These are phyloP conservation scores for Verticillium tricorpus DNA, from an alignment of 2,329 filamentous ascomycete genomes.

Conservation along the genomic window DNA sequence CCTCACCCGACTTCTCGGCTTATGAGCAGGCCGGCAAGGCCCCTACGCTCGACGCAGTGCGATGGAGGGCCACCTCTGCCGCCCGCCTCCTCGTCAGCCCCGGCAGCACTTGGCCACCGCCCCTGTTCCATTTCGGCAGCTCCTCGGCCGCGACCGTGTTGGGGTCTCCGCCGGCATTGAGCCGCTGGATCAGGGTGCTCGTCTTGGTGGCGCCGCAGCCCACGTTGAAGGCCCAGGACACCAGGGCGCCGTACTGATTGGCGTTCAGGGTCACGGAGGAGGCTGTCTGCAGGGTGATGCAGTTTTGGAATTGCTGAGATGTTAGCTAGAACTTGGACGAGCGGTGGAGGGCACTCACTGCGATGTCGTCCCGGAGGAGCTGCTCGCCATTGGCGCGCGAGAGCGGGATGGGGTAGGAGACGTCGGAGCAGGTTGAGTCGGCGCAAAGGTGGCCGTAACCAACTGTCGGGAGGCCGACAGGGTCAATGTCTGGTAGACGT, in stretches of 20 bases:
- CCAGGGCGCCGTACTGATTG: constrained; percentile 49
- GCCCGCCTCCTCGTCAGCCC: constrained; percentile 36
- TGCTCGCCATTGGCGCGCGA: constrained; percentile 32
- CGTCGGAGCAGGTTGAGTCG: constrained; percentile 35
- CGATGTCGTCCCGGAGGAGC: constrained; percentile 34
- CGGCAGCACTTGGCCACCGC: constrained; percentile 29
- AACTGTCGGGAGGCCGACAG: constrained; percentile 41
- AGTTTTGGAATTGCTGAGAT: constrained; percentile 26
- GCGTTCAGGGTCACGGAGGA: constrained; percentile 34
- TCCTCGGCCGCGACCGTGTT: constrained; percentile 37
- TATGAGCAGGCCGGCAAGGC: constrained; percentile 14
- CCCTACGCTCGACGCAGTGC: constrained; percentile 5
- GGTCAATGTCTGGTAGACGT: constrained; percentile 24
- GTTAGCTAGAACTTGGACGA: not conserved
- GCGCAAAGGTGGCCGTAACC: constrained; percentile 47
- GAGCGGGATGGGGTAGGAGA: constrained; percentile 40
- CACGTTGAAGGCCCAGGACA: constrained; percentile 47
- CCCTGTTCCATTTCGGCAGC: constrained; percentile 43
- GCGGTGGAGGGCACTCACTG: constrained; percentile 8
- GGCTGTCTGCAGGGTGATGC: constrained; percentile 30
- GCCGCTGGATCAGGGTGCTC: constrained; percentile 35
- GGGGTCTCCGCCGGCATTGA: constrained; percentile 38
- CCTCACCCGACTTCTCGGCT: not conserved
- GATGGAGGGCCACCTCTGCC: constrained; percentile 35
- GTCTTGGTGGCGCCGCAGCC: constrained; percentile 35